Conservation (phyloP, 2,329 filamentous ascomycete species). For the Aureobasidium zeae region DNA sequence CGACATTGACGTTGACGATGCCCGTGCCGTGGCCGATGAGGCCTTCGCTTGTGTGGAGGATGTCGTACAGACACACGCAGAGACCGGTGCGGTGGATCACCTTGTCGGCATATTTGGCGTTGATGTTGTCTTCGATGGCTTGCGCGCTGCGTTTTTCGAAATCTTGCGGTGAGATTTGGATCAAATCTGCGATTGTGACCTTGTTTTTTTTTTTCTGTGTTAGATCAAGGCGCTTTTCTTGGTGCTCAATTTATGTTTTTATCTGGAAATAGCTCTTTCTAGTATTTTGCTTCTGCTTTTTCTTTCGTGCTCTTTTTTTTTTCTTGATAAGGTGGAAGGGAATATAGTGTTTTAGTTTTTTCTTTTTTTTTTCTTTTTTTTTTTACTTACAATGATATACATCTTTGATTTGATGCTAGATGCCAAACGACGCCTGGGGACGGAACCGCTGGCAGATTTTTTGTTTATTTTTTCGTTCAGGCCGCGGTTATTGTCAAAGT, state of each 20-base stretch:
- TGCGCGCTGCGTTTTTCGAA: slow-evolving; percentile 74
- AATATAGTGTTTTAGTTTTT: neutral
- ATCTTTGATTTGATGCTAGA: slow-evolving; percentile 15
- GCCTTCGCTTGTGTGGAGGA: slow-evolving; percentile 82
- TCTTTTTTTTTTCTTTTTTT: neutral
- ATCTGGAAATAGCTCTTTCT: neutral
- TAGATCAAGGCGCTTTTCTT: too few species aligned
- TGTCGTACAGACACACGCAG: slow-evolving; percentile 86
- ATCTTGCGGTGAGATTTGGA: slow-evolving; percentile 83
- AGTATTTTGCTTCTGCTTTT: neutral
- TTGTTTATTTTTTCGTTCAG: slow-evolving; percentile 13
- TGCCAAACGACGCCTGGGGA: neutral
- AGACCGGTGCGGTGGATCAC: slow-evolving; percentile 90
- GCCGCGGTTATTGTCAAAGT: slow-evolving; percentile 2
- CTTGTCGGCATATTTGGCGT: slow-evolving; percentile 92
- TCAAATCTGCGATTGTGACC: slow-evolving; percentile 90
- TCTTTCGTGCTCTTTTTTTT: neutral
- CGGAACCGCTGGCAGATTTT: slow-evolving; percentile 15
- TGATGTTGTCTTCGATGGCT: slow-evolving; percentile 93
- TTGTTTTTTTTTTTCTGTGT: slow-evolving; percentile 33
- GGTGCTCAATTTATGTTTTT: too few species aligned
- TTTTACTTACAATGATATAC: slow-evolving; percentile 22
- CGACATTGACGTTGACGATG: slow-evolving; percentile 89
- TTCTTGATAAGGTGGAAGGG: too few species aligned
- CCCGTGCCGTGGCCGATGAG: slow-evolving; percentile 88